Percentiles rank a stretch among this genome's conserved stretches.
Conservation (phyloP, 371 early-diverging fungal genomes). For the Mortierella sp. region DNA sequence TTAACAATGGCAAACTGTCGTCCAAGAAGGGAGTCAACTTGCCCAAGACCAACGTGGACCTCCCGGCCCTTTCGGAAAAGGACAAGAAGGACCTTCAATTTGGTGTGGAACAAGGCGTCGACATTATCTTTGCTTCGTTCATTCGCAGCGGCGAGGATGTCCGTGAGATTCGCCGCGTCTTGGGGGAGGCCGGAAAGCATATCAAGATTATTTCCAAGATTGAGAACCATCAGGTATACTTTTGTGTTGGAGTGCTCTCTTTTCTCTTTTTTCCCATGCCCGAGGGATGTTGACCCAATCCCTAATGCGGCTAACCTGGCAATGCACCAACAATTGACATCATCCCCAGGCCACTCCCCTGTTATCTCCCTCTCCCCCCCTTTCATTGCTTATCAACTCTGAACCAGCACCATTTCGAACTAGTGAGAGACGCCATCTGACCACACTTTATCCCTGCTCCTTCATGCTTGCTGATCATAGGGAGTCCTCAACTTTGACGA, state of each 20-base stretch:
- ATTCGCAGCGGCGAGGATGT: conserved; percentile 92
- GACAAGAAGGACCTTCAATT: conserved; percentile 90
- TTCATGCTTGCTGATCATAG: conserved; percentile 1
- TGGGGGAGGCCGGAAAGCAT: conserved; percentile 79
- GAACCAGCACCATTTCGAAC: background rate
- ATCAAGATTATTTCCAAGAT: conserved; percentile 95
- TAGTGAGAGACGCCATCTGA: background rate
- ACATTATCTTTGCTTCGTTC: conserved; percentile 97
- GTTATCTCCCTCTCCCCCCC: too few relatives aligned
- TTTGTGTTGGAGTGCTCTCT: conserved; percentile 40
- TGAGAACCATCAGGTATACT: conserved; percentile 81
- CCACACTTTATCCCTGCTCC: background rate
- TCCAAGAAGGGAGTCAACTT: conserved; percentile 89
- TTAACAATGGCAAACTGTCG: conserved; percentile 76
- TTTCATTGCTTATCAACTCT: too few relatives aligned
- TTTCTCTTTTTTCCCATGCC: background rate
- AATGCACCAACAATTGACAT: too few relatives aligned
- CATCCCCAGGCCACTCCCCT: too few relatives aligned
- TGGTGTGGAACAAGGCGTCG: conserved; percentile 92
- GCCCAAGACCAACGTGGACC: conserved; percentile 81
- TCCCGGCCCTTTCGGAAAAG: conserved; percentile 92
- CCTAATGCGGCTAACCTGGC: conserved; percentile 8
- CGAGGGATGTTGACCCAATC: background rate
- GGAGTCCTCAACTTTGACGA: conserved; percentile 91
- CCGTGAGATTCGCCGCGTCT: conserved; percentile 79